A percentile compares a stretch with the other conserved stretches of the same genome.
Evolutionary conservation across 495 filamentous ascomycete genomes (phyloP).

Genomic region (Xylaria curta): DNA sequence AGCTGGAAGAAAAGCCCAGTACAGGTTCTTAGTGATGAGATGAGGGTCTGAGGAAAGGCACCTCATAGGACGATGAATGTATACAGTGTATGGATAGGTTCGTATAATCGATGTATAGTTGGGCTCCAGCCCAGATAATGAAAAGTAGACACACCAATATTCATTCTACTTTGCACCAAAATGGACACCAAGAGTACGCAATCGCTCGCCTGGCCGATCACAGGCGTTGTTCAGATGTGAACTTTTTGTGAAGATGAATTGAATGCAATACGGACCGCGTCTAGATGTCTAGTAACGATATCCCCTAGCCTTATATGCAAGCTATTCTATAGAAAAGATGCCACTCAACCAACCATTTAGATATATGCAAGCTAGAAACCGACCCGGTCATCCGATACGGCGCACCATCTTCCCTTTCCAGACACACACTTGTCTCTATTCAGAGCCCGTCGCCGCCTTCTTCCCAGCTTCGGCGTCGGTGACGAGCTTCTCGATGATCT

Average conservation of each 20-base stretch:
- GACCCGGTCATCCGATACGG: not conserved
- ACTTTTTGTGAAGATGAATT: not conserved
- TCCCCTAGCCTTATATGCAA: not conserved
- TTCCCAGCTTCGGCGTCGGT: slow-evolving; percentile 29
- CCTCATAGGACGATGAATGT: slow-evolving; percentile 7
- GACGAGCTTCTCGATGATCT: slow-evolving; percentile 46
- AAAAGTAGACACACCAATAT: not conserved
- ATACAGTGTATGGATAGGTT: slow-evolving; percentile 25
- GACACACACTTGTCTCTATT: not conserved
- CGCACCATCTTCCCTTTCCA: not conserved
- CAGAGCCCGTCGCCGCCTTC: not conserved
- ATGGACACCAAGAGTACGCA: not conserved
- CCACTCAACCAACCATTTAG: not conserved
- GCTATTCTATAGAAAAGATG: not conserved
- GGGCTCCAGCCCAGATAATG: not conserved
- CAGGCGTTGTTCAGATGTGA: not conserved
- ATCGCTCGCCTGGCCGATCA: not conserved
- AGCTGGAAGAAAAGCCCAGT: not conserved
- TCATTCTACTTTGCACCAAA: slow-evolving; percentile 2
- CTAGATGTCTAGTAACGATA: slow-evolving; percentile 3
- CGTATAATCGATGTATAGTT: slow-evolving; percentile 25
- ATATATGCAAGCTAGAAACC: not conserved
- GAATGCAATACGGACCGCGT: not conserved
- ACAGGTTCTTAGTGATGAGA: not conserved
- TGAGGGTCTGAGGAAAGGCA: not conserved